A percentile compares a stretch with the other conserved stretches of the same genome.
phyloP scores from a whole-genome alignment of 1,284 basidiomycete species.

The Coniophora puteana region DNA sequence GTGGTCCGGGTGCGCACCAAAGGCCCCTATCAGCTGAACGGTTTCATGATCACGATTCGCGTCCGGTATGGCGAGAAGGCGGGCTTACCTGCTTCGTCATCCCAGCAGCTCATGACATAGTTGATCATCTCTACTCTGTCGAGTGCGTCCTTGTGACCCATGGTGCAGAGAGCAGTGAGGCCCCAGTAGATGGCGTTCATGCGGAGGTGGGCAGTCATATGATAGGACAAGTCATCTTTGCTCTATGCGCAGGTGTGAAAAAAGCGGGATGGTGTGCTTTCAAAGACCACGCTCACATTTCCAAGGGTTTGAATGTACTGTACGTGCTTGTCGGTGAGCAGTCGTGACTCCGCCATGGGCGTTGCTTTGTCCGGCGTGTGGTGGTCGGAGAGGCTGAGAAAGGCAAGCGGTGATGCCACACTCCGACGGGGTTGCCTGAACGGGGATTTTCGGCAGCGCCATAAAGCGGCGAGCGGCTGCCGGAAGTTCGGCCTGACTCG shows the following conservation, averaged over 20 bases:
- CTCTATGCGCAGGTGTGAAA: constrained; percentile 42
- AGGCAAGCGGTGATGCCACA: too few relatives aligned
- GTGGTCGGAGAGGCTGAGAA: too few relatives aligned
- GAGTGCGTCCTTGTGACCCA: constrained; percentile 77
- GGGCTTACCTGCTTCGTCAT: constrained; percentile 81
- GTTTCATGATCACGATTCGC: constrained; percentile 6
- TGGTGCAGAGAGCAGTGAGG: constrained; percentile 79
- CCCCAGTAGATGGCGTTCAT: constrained; percentile 99
- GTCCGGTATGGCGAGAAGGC: constrained; percentile 11
- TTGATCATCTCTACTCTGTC: constrained; percentile 81
- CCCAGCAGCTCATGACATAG: constrained; percentile 94
- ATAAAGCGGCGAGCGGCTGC: too few relatives aligned
- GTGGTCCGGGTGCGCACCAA: constrained; percentile 90
- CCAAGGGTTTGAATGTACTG: constrained; percentile 56
- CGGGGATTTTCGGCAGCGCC: too few relatives aligned
- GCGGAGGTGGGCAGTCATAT: constrained; percentile 90
- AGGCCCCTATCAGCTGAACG: constrained; percentile 65
- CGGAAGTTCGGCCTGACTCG: too few relatives aligned
- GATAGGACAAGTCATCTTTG: constrained; percentile 87
- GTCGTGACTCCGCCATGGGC: too few relatives aligned
- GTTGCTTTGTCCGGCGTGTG: too few relatives aligned
- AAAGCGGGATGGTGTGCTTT: constrained; percentile 6
- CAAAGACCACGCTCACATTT: constrained; percentile 32
- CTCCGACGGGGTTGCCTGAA: too few relatives aligned
- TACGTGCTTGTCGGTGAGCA: too few relatives aligned